Percentiles rank a stretch among this genome's conserved stretches.
Conservation (phyloP, 805 yeast species). For the Ogataea pignaliae region DNA sequence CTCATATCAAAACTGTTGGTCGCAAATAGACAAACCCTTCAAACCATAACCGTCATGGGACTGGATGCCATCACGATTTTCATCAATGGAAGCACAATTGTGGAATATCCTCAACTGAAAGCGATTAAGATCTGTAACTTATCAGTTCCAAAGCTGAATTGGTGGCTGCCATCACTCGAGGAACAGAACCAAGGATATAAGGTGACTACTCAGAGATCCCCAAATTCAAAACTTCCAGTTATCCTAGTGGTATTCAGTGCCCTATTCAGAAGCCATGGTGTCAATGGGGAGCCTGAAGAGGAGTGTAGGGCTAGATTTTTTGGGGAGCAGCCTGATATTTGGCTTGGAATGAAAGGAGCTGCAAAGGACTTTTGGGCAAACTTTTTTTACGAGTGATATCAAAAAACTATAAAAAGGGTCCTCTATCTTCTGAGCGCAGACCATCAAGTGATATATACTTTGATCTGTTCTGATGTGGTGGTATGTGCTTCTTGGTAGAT, state of each 20-base stretch:
- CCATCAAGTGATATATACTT: too few species aligned
- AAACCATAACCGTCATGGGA: conserved; percentile 17
- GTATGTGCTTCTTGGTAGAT: too few species aligned
- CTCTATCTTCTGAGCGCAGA: too few species aligned
- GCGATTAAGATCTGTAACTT: conserved; percentile 15
- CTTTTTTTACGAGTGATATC: conserved; percentile 9
- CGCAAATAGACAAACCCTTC: conserved; percentile 9
- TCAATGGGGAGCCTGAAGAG: conserved; percentile 4
- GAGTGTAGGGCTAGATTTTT: conserved; percentile 17
- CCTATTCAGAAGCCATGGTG: conserved; percentile 29
- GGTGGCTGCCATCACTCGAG: conserved; percentile 24
- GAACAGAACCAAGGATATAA: conserved; percentile 3
- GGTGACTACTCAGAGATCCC: background rate
- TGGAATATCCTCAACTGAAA: conserved; percentile 9
- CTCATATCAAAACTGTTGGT: conserved; percentile 13
- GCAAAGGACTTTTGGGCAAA: conserved; percentile 13
- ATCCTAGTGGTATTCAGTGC: conserved; percentile 27
- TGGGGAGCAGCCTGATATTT: conserved; percentile 15
- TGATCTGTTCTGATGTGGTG: too few species aligned
- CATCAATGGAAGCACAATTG: conserved; percentile 1
- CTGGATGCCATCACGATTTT: conserved; percentile 20
- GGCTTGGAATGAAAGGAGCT: conserved; percentile 17
- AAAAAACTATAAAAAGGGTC: too few species aligned
- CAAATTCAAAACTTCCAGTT: conserved; percentile 13
- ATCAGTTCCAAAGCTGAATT: conserved; percentile 18